A percentile compares a stretch with the other conserved stretches of the same genome.
Evolutionary conservation across 2,329 filamentous ascomycete species (phyloP).

Genomic region (Moelleriella libera): DNA sequence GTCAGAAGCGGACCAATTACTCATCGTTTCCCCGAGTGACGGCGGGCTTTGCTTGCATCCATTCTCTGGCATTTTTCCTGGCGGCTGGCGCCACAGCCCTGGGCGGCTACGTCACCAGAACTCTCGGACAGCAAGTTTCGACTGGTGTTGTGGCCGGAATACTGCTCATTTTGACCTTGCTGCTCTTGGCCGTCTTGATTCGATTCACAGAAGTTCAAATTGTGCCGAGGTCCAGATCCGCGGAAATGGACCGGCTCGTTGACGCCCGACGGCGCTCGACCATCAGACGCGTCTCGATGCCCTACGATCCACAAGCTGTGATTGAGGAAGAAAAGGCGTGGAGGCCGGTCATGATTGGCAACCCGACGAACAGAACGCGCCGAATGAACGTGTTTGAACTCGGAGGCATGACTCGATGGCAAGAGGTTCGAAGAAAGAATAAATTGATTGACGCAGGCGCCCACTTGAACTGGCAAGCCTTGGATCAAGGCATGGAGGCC

Average conservation of each 20-base stretch:
- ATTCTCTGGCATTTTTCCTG: constrained; percentile 54
- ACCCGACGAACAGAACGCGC: constrained; percentile 53
- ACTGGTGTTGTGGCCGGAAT: constrained; percentile 57
- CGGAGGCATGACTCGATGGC: constrained; percentile 55
- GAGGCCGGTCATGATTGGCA: constrained; percentile 58
- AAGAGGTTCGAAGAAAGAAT: constrained; percentile 53
- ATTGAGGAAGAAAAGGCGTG: constrained; percentile 44
- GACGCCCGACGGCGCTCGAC: constrained; percentile 34
- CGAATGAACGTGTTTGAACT: constrained; percentile 60
- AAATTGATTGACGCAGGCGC: constrained; percentile 33
- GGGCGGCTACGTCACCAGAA: constrained; percentile 52
- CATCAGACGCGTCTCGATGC: constrained; percentile 27
- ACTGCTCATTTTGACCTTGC: constrained; percentile 47
- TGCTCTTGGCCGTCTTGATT: constrained; percentile 47
- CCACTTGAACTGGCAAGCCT: constrained; percentile 20
- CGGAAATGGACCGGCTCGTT: constrained; percentile 39
- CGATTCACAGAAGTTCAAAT: constrained; percentile 55
- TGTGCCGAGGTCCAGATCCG: constrained; percentile 45
- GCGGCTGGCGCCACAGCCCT: constrained; percentile 55
- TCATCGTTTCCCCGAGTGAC: constrained; percentile 62
- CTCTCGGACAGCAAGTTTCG: constrained; percentile 50
- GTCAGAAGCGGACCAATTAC: constrained; percentile 48
- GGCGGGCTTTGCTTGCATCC: constrained; percentile 57
- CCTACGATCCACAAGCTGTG: constrained; percentile 20
- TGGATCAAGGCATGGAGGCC: constrained; percentile 20